Percentiles rank a stretch among this genome's conserved stretches.
phyloP scores from a whole-genome alignment of 306 rosid genomes.

The Lotus japonicus region DNA sequence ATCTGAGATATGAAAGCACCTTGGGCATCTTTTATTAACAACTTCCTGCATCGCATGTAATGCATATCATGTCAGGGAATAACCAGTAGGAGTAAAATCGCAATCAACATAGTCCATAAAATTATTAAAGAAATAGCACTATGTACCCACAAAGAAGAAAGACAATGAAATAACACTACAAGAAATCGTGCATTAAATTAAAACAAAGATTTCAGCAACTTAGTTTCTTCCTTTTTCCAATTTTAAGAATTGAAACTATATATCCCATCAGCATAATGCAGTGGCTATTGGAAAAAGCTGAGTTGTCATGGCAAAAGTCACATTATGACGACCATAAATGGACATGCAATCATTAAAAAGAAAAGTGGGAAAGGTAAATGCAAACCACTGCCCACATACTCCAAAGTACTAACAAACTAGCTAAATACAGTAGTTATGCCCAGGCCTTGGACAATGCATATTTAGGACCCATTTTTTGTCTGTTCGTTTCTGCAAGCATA shows the following conservation, averaged over 20 bases:
- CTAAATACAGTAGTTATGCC: not conserved
- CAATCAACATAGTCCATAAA: not conserved
- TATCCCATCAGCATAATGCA: not conserved
- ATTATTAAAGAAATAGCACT: not conserved
- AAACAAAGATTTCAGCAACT: not conserved
- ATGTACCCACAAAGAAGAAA: not conserved
- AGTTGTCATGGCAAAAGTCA: conserved; percentile 5
- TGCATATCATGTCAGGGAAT: conserved; percentile 9
- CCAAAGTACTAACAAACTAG: not conserved
- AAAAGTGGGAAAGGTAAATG: not conserved
- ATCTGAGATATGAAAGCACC: conserved; percentile 45
- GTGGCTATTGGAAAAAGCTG: not conserved
- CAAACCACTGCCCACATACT: not conserved
- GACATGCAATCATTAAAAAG: not conserved
- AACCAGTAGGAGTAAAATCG: conserved; percentile 10
- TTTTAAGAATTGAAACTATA: not conserved
- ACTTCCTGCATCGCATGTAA: conserved; percentile 48
- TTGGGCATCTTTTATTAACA: conserved; percentile 50
- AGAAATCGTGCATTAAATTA: not conserved
- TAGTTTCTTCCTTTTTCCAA: not conserved
- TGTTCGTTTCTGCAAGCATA: not conserved
- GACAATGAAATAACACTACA: not conserved
- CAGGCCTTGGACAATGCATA: not conserved
- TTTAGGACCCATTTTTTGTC: not conserved
- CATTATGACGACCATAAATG: not conserved